Conservation (phyloP, 2,329 filamentous ascomycete genomes). For the Fusarium setosum region DNA sequence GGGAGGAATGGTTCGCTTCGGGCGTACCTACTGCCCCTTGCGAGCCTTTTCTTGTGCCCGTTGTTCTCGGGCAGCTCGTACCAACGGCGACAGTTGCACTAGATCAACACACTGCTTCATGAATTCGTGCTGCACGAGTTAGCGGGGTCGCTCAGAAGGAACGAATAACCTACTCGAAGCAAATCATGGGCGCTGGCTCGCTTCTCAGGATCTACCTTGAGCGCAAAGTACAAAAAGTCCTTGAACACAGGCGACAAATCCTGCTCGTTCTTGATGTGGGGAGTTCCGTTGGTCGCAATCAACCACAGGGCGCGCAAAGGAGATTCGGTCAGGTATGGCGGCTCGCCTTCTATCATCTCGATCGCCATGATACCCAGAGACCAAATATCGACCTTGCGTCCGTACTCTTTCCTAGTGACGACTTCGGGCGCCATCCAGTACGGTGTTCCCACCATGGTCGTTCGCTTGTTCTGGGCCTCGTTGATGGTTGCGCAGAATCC, state of each 20-base stretch:
- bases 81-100: constrained; percentile 84
- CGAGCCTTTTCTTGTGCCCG: constrained; percentile 86
- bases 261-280: constrained; percentile 92
- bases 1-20: constrained; percentile 32
- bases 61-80: constrained; percentile 85
- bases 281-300: constrained; percentile 97
- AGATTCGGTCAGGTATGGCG: constrained; percentile 95
- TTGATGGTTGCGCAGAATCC: constrained; percentile 99
- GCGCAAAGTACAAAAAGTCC: constrained; percentile 91
- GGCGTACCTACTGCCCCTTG: constrained; percentile 60
- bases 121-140: constrained; percentile 74
- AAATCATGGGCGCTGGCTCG: constrained; percentile 94
- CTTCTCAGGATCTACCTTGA: constrained; percentile 98
- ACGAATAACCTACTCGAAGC: constrained; percentile 76
- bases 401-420: constrained; percentile 96
- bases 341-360: constrained; percentile 99
- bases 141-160: constrained; percentile 13
- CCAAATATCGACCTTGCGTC: constrained; percentile 98
- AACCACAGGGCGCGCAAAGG: constrained; percentile 92
- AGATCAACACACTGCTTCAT: constrained; percentile 82
- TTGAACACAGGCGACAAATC: constrained; percentile 84
- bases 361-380: constrained; percentile 99
- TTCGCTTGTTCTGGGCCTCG: constrained; percentile 95
- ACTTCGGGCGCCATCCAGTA: constrained; percentile 99
- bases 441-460: constrained; percentile 98